phyloP scores from a whole-genome alignment of 805 yeast genomes.

The Wickerhamiella galacta region DNA sequence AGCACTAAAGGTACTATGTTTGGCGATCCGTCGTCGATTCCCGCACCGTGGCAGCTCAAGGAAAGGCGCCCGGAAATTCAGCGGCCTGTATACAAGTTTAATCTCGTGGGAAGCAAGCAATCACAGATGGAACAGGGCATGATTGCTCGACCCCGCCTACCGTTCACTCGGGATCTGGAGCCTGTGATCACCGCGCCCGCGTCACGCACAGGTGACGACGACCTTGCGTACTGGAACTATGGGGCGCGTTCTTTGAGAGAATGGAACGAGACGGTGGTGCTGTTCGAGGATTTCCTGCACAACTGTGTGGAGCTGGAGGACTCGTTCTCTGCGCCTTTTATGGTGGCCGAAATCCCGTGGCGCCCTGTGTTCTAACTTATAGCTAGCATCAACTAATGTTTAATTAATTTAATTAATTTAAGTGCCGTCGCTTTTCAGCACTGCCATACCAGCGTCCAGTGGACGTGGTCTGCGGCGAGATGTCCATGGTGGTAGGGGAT shows the following conservation, averaged over 20 bases:
- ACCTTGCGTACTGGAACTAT: constrained; percentile 22
- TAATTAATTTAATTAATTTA: too few species aligned
- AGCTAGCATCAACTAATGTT: neutral
- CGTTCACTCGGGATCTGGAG: constrained; percentile 9
- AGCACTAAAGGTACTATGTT: neutral
- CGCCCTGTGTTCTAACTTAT: constrained; percentile 3
- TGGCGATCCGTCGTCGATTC: constrained; percentile 7
- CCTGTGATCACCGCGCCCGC: neutral
- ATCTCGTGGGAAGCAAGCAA: constrained; percentile 10
- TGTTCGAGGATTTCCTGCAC: constrained; percentile 26
- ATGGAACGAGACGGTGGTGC: constrained; percentile 22
- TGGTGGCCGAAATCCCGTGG: constrained; percentile 24
- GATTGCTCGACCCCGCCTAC: constrained; percentile 10
- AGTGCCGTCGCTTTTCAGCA: too few species aligned
- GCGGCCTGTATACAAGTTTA: constrained; percentile 18
- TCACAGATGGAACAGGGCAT: constrained; percentile 1
- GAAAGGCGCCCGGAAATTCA: constrained; percentile 18
- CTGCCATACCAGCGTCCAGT: too few species aligned
- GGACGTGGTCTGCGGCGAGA: too few species aligned
- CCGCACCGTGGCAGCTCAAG: constrained; percentile 19
- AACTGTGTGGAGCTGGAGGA: too few species aligned
- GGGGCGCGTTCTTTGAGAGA: constrained; percentile 25
- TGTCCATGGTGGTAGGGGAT: too few species aligned
- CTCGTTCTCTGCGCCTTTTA: too few species aligned
- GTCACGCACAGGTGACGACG: constrained; percentile 2